Base-by-base conservation (phyloP, 148 eudicot species). In the Amaranthus cruentus region DNA sequence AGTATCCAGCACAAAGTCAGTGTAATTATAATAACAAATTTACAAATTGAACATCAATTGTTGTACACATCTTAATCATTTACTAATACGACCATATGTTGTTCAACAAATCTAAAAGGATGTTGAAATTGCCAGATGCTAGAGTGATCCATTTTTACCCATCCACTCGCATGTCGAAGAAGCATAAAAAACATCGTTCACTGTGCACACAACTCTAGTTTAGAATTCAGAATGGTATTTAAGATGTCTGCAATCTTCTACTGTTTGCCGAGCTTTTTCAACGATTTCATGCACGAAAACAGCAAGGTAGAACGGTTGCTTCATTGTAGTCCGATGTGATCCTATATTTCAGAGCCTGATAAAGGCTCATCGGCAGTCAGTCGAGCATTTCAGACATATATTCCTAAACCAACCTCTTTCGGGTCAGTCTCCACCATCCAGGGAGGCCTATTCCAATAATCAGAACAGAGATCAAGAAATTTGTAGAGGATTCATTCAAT, bases 401-500 rank as follows among this genome's bases (percentile, higher is more conserved):
- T 94, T 66, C 98, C 98, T 47, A 94, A 81, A 55, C 96, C 96
- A 56, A 94, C 47, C 81, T 88, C 93, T 80, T 91, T 94, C 10
- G 97, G 97, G 52, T 91, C 62, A 55, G 92, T 91, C 81, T 94
- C 98, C 73, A 89, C 98, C 98, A 91, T 91, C 97, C 98, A 94
- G 65, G 98, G 97, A 76, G 98, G 80, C 88, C 98, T 94, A 85
- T 66, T 6, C 59, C 76, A 72, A 13, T 21, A 66, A 4, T 50
- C n/a, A 60, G 21, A 11, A 71, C 57, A 63, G 75, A 47, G 51
- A 77, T 49, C 46, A 68, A 42, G 15, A 61, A 4, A 9, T 14
- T 42, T 50, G 21, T 48, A 43, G 14, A 63, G 12, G 11, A 67
- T 62, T 47, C 52, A 67, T 62, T 47, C 52, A 42, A 84, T 55